Conservation (phyloP, 441 rosid genomes). For the Brassica hybrid region DNA sequence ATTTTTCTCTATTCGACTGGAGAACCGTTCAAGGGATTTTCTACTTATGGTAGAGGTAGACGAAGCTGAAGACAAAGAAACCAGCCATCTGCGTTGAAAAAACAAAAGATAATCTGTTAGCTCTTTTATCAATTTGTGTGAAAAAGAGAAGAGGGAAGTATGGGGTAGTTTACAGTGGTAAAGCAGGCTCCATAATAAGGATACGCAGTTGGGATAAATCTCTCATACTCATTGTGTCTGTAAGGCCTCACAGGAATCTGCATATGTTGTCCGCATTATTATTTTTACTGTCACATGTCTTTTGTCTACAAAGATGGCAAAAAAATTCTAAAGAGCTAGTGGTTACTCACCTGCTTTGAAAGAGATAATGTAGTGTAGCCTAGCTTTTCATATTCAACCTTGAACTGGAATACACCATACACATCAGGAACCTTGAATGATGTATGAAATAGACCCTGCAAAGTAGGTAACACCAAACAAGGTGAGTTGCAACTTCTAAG, state of each 20-base stretch:
- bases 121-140: too few species aligned
- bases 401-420: conserved; percentile 82
- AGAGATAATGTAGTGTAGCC: conserved; percentile 74
- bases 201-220: conserved; percentile 72
- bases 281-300: neutral
- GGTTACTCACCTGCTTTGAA: conserved; percentile 62
- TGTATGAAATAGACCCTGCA: conserved; percentile 68
- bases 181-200: conserved; percentile 84
- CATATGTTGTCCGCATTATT: conserved; percentile 28
- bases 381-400: conserved; percentile 70
- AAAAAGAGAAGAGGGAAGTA: neutral
- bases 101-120: too few species aligned
- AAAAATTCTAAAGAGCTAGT: neutral
- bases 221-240: conserved; percentile 76
- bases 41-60: conserved; percentile 61
- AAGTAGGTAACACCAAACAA: conserved; percentile 23
- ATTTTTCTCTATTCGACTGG: conserved; percentile 14
- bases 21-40: conserved; percentile 1
- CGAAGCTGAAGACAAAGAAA: conserved; percentile 43
- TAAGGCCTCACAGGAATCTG: conserved; percentile 84
- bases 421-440: conserved; percentile 82
- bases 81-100: too few species aligned
- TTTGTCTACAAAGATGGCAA: neutral
- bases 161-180: conserved; percentile 50
- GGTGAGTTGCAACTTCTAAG: conserved; percentile 23